phyloP scores from a whole-genome alignment of 2,329 filamentous ascomycete genomes.

The Colletotrichum viniferum region DNA sequence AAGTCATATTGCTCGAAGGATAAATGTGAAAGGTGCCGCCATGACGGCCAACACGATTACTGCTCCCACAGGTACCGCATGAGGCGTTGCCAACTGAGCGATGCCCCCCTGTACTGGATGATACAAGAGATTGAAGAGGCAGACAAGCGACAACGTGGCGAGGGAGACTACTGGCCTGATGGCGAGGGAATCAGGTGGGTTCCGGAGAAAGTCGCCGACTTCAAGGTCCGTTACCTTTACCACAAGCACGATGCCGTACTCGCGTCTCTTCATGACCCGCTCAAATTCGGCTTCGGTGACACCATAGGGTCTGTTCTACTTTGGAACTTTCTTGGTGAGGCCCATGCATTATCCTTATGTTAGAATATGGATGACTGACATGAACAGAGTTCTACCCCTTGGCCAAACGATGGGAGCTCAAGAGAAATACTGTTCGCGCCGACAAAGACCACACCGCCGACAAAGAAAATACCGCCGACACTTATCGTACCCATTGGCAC shows the following conservation, averaged over 20 bases:
- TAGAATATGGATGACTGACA: not conserved
- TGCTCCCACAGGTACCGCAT: not conserved
- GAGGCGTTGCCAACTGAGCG: conserved; percentile 48
- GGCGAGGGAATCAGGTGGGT: conserved; percentile 29
- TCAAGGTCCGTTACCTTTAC: conserved; percentile 24
- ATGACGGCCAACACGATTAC: not conserved
- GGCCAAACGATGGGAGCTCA: conserved; percentile 44
- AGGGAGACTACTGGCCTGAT: not conserved
- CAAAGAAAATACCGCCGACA: not conserved
- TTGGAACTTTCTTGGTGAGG: conserved; percentile 45
- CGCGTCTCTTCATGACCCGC: conserved; percentile 41
- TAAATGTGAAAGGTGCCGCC: not conserved
- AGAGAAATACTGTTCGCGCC: not conserved
- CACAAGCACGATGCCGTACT: conserved; percentile 31
- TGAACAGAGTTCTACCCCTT: conserved; percentile 28
- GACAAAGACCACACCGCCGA: not conserved
- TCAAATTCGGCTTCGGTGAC: conserved; percentile 37
- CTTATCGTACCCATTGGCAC: conserved; percentile 28
- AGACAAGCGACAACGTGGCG: conserved; percentile 8
- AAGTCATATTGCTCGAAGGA: not conserved
- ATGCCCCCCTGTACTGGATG: conserved; percentile 58
- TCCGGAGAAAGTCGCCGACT: conserved; percentile 28
- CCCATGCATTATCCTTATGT: not conserved
- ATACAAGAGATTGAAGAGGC: conserved; percentile 47
- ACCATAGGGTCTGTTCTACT: conserved; percentile 41